phyloP scores from a whole-genome alignment of 2,329 filamentous ascomycete genomes.

The Colletotrichum australisinense region DNA sequence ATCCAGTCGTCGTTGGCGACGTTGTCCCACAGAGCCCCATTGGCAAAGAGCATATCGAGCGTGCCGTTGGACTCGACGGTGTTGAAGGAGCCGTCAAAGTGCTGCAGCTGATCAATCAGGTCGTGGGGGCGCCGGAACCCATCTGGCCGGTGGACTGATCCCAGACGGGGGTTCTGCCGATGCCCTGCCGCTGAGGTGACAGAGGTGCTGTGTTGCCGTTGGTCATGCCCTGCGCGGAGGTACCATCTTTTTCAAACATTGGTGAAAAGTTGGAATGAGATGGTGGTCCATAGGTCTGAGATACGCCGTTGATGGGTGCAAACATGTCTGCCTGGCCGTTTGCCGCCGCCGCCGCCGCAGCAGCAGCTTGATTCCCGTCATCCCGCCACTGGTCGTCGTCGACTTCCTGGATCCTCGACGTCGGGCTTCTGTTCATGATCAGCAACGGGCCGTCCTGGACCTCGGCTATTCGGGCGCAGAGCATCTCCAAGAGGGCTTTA shows the following conservation, averaged over 20 bases:
- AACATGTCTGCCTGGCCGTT: conserved; percentile 5
- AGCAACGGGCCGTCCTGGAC: conserved; percentile 25
- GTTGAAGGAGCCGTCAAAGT: conserved; percentile 30
- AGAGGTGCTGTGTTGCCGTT: neutral
- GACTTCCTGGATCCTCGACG: conserved; percentile 30
- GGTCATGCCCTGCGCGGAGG: neutral
- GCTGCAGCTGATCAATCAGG: conserved; percentile 24
- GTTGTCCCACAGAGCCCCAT: conserved; percentile 25
- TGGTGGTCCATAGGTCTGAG: conserved; percentile 1
- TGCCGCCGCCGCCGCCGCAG: neutral
- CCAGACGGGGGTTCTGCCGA: conserved; percentile 6
- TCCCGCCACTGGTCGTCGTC: conserved; percentile 27
- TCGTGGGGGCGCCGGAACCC: conserved; percentile 12
- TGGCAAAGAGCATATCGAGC: conserved; percentile 32
- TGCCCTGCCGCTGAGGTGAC: conserved; percentile 6
- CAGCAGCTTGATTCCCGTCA: neutral
- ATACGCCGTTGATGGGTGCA: neutral
- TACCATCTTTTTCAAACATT: conserved; percentile 13
- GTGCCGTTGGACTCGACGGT: conserved; percentile 27
- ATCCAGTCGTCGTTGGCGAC: conserved; percentile 26
- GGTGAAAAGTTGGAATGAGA: conserved; percentile 17
- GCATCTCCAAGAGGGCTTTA: conserved; percentile 49
- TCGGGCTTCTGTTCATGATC: conserved; percentile 4
- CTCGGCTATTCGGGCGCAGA: conserved; percentile 39
- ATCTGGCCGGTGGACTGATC: conserved; percentile 5